These are phyloP conservation scores for Penicillium roqueforti DNA, from an alignment of 495 filamentous ascomycete genomes.

Conservation along the genomic window DNA sequence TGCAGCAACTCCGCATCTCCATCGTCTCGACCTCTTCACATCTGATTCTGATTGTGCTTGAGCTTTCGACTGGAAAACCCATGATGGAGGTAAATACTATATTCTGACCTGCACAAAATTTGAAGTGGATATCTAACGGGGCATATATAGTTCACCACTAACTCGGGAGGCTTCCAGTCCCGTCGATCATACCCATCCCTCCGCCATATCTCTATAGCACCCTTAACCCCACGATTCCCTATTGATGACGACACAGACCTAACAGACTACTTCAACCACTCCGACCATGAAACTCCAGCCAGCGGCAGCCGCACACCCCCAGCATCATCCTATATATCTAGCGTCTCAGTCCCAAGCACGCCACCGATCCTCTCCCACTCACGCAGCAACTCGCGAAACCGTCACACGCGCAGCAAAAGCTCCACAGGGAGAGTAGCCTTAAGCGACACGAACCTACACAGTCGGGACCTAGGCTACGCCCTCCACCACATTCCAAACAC, in stretches of 20 bases:
- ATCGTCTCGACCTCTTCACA: constrained; percentile 2
- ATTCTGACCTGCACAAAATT: neutral
- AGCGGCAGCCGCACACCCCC: constrained; percentile 17
- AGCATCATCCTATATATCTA: constrained; percentile 40
- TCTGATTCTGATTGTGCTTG: constrained; percentile 5
- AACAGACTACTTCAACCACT: constrained; percentile 35
- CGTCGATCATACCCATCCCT: constrained; percentile 47
- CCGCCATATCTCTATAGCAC: constrained; percentile 54
- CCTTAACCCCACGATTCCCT: constrained; percentile 62
- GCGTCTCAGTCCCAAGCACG: constrained; percentile 43
- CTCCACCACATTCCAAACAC: constrained; percentile 23
- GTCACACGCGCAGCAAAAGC: constrained; percentile 40
- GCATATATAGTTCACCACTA: constrained; percentile 14
- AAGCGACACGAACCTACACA: constrained; percentile 38
- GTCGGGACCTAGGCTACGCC: constrained; percentile 19
- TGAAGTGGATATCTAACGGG: neutral
- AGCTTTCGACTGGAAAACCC: neutral
- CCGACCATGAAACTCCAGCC: constrained; percentile 1
- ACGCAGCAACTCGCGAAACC: constrained; percentile 42
- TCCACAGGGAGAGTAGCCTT: constrained; percentile 25
- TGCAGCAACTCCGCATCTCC: constrained; percentile 30
- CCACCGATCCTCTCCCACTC: constrained; percentile 48
- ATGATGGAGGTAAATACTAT: constrained; percentile 26
- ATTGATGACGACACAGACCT: constrained; percentile 42
- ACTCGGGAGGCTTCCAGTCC: constrained; percentile 34